Evolutionary conservation across 2,329 filamentous ascomycete species (phyloP).

Genomic region (Zopfia rhizophila): DNA sequence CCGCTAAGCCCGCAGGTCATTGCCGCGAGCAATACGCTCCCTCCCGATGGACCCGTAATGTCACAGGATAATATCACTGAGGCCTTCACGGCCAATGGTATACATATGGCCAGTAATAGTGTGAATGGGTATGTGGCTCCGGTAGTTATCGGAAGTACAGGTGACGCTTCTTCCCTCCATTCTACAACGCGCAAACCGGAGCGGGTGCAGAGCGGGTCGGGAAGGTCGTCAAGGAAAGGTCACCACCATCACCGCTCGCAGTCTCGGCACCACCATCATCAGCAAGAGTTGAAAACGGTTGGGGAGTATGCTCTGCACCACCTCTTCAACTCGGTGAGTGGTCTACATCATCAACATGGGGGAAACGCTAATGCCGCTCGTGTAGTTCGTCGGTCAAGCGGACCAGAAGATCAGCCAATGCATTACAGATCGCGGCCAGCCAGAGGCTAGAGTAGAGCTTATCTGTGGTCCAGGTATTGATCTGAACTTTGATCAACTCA

Average conservation of each 20-base stretch:
- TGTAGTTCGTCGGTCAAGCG: constrained; percentile 90
- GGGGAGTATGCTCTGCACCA: constrained; percentile 98
- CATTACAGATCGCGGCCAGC: constrained; percentile 80
- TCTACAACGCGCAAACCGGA: constrained; percentile 51
- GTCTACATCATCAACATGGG: constrained; percentile 91
- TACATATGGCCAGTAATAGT: constrained; percentile 21
- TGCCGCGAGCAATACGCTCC: constrained; percentile 56
- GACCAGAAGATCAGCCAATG: constrained; percentile 95
- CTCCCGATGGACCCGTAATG: constrained; percentile 54
- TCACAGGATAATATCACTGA: constrained; percentile 52
- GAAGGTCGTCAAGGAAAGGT: constrained; percentile 77
- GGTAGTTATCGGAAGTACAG: constrained; percentile 26
- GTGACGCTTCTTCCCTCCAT: constrained; percentile 14
- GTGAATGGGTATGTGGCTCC: constrained; percentile 25
- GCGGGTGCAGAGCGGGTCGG: constrained; percentile 60
- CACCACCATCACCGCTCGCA: constrained; percentile 81
- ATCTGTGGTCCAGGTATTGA: constrained; percentile 93
- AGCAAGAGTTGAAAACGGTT: constrained; percentile 88
- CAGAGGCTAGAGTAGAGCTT: constrained; percentile 84
- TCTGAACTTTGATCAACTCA: constrained; percentile 90
- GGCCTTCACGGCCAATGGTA: constrained; percentile 44
- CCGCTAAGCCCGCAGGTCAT: constrained; percentile 90
- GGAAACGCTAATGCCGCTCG: constrained; percentile 32
- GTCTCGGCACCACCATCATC: constrained; percentile 69
- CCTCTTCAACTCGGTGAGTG: constrained; percentile 83